Evolutionary conservation across 163 green algal genomes (phyloP), one percentile per base, ranked within the genome.

Genomic region (Scenedesmus sp.): DNA sequence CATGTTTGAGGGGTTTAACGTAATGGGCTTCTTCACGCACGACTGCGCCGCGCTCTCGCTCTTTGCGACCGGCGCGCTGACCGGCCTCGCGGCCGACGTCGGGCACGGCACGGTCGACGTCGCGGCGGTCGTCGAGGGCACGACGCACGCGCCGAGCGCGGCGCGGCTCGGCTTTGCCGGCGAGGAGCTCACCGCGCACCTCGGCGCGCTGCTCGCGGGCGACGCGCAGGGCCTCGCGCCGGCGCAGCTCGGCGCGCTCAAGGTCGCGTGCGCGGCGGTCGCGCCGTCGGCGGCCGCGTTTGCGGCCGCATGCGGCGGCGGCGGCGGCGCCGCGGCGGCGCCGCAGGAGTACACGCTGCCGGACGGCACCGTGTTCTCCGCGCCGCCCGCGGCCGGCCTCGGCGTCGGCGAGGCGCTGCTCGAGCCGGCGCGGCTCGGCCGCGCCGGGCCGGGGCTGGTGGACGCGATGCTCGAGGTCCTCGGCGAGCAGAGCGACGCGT

Each of bases 1-100:
- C 0, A 84, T 93, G 44, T 96, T 97, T 72, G 94, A 98, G 85
- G 78, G 85, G 7, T 94, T 95, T 76, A 94, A 94, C 58, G 87
- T 93, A 13, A 67, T 69, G 6, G 89, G 88, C 13, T 67, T 95
- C 13, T 96, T 91, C 51, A 66, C 92, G 34, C 83, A 90, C 39
- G 87, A 92, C 74, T 65, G 83, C 31, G 77, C 90, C 9, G 85
- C 93, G 7, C 75, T 93, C 47, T 89, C 88, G 0, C 84, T 96
- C 10, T 97, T 93, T 54, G 86, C 89, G 15, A 51, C 92, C 10
- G 93, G 91, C 22, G 90, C 89, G 58, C 75, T 88, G 13, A 88
- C 84, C 20, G 93, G 93, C 45, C 83, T 79, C 1, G 87, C 94
- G 0, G 72, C 97, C 3, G 93, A 97, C 83, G 64, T 96, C 20